Percentiles rank a stretch among this genome's conserved stretches.
phyloP scores from a whole-genome alignment of 2,329 filamentous ascomycete species.

The Lasiodiplodia theobromae region DNA sequence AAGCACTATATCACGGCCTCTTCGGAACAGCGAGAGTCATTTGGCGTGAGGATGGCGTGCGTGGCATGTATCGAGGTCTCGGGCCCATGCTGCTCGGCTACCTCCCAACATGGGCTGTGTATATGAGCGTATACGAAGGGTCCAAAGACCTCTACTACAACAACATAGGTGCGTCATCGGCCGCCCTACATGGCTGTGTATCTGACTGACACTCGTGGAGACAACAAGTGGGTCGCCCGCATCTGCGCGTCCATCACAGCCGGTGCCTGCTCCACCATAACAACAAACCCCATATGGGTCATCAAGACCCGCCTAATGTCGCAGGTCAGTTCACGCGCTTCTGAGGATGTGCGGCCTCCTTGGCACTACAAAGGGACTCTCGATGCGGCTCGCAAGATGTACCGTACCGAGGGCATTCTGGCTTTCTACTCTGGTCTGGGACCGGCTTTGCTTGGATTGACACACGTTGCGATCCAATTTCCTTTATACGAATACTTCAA shows the following conservation, averaged over 20 bases:
- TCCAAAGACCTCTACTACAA: slow-evolving; percentile 77
- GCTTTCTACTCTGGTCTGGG: slow-evolving; percentile 97
- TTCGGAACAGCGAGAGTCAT: slow-evolving; percentile 86
- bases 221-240: slow-evolving; percentile 78
- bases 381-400: slow-evolving; percentile 97
- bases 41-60: slow-evolving; percentile 84
- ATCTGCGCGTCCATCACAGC: slow-evolving; percentile 91
- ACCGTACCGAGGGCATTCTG: slow-evolving; percentile 81
- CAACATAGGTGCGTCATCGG: slow-evolving; percentile 58
- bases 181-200: slow-evolving; percentile 50
- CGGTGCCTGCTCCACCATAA: slow-evolving; percentile 89
- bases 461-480: slow-evolving; percentile 97
- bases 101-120: slow-evolving; percentile 96
- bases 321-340: slow-evolving; percentile 71
- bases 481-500: slow-evolving; percentile 95
- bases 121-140: slow-evolving; percentile 94
- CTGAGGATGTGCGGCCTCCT: slow-evolving; percentile 66
- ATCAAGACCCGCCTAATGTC: slow-evolving; percentile 99
- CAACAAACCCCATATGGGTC: slow-evolving; percentile 98
- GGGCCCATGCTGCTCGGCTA: slow-evolving; percentile 96
- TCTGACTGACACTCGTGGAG: slow-evolving; percentile 51
- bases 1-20: slow-evolving; percentile 79
- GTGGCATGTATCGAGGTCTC: slow-evolving; percentile 90
- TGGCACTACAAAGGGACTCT: slow-evolving; percentile 92
- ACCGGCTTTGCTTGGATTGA: slow-evolving; percentile 87